Evolutionary conservation across 768 basidiomycete species (phyloP).

Genomic region (Glaciozyma antarctica): DNA sequence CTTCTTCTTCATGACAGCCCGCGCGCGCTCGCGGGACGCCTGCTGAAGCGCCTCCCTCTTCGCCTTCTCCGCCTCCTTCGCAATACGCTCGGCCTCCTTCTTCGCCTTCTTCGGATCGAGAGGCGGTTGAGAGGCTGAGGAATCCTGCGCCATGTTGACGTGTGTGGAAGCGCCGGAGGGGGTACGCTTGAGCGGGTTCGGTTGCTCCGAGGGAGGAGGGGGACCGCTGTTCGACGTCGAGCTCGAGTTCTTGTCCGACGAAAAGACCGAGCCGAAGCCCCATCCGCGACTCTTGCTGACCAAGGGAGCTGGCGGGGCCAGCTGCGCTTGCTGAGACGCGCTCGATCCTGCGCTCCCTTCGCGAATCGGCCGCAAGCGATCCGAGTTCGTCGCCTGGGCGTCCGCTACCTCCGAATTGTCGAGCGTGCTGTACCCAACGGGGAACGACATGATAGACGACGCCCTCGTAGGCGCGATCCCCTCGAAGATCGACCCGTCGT

Average conservation of each 20-base stretch:
- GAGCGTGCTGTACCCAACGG: conserved; percentile 21
- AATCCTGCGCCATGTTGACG: conserved; percentile 1
- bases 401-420: neutral
- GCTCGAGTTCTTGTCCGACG: neutral
- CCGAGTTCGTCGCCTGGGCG: too few species aligned
- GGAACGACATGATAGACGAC: conserved; percentile 32
- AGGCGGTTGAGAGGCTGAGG: conserved; percentile 7
- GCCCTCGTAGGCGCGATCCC: conserved; percentile 32
- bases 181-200: conserved; percentile 35
- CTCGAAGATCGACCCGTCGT: conserved; percentile 39
- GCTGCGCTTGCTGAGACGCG: neutral
- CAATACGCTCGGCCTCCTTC: conserved; percentile 39
- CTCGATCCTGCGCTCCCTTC: neutral
- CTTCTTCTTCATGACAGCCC: conserved; percentile 45
- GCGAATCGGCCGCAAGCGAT: neutral
- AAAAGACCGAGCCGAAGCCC: neutral
- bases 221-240: neutral
- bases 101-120: conserved; percentile 43
- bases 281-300: neutral
- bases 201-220: neutral
- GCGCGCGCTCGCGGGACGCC: conserved; percentile 42
- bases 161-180: conserved; percentile 38
- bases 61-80: conserved; percentile 39
- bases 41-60: conserved; percentile 40
- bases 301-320: neutral